A percentile compares a stretch with the other conserved stretches of the same genome.
Conservation (phyloP, 2,329 filamentous ascomycete species). For the Aspergillus floridensis region DNA sequence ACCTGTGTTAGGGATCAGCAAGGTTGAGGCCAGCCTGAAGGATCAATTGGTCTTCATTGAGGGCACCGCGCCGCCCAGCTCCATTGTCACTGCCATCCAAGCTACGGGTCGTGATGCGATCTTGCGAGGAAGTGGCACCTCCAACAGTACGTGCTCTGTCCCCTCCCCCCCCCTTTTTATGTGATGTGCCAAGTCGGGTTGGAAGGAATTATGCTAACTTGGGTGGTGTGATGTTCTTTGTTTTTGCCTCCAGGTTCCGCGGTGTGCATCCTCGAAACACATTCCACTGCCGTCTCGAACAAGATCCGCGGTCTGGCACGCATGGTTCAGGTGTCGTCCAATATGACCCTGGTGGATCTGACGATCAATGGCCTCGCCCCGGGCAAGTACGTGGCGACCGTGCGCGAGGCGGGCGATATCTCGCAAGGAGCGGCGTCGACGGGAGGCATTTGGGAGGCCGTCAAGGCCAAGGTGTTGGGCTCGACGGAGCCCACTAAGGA, state of each 20-base stretch:
- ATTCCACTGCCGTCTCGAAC: conserved; percentile 58
- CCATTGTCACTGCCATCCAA: conserved; percentile 86
- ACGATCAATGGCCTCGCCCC: conserved; percentile 78
- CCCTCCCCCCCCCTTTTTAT: neutral
- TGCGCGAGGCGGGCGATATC: conserved; percentile 84
- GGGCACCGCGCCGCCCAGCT: conserved; percentile 84
- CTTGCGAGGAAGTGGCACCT: conserved; percentile 78
- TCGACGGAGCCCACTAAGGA: conserved; percentile 30
- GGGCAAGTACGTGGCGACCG: conserved; percentile 78
- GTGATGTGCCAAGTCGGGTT: neutral
- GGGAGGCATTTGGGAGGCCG: conserved; percentile 73
- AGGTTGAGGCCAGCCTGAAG: conserved; percentile 76
- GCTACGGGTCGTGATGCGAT: conserved; percentile 90
- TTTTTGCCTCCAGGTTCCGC: conserved; percentile 41
- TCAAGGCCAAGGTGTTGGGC: conserved; percentile 44
- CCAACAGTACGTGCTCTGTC: conserved; percentile 62
- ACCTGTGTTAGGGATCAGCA: conserved; percentile 63
- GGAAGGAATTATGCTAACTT: neutral
- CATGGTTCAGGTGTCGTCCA: conserved; percentile 85
- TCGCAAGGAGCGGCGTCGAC: conserved; percentile 78
- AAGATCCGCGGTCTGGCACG: conserved; percentile 82
- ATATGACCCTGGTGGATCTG: conserved; percentile 79
- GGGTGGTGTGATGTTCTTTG: neutral
- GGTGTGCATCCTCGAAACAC: conserved; percentile 93
- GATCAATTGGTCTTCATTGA: conserved; percentile 81